Conservation (phyloP, 106 monocot species). For the Dioscorea zingiberensis region DNA sequence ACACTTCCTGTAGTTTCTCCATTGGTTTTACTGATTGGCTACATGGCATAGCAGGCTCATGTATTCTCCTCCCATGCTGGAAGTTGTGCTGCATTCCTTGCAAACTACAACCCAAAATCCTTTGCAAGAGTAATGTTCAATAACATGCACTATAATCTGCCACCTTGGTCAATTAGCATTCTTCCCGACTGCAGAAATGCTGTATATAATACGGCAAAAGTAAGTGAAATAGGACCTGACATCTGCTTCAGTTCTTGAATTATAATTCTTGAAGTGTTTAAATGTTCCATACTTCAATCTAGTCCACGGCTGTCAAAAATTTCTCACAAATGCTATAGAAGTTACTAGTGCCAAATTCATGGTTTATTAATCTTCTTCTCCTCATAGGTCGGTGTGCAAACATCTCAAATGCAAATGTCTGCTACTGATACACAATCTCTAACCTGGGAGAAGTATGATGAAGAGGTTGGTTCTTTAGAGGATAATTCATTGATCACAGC, state of each 20-base stretch:
- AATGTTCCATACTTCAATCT: too few species aligned
- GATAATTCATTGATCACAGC: conserved; percentile 52
- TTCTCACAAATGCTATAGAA: too few species aligned
- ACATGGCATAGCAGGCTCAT: conserved; percentile 48
- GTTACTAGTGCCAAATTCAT: too few species aligned
- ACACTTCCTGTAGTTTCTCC: not conserved
- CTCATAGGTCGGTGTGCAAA: conserved; percentile 81
- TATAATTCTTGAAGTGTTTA: too few species aligned
- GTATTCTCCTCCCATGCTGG: conserved; percentile 70
- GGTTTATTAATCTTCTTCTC: not conserved
- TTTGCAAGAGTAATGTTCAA: conserved; percentile 76
- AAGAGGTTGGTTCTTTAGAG: conserved; percentile 63
- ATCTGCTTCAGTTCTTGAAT: too few species aligned
- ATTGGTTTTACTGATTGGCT: not conserved
- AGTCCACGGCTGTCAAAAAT: too few species aligned
- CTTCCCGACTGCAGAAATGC: conserved; percentile 95
- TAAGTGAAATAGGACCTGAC: conserved; percentile 17
- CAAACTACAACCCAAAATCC: conserved; percentile 71
- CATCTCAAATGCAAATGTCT: conserved; percentile 91
- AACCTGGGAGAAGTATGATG: conserved; percentile 91
- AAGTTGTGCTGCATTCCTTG: conserved; percentile 84
- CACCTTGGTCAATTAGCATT: conserved; percentile 97
- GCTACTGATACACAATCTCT: conserved; percentile 34
- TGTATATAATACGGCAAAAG: conserved; percentile 86
- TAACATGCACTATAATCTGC: conserved; percentile 77